Conservation (phyloP, 148 eudicot genomes). For the Rhododendron griersonianum region DNA sequence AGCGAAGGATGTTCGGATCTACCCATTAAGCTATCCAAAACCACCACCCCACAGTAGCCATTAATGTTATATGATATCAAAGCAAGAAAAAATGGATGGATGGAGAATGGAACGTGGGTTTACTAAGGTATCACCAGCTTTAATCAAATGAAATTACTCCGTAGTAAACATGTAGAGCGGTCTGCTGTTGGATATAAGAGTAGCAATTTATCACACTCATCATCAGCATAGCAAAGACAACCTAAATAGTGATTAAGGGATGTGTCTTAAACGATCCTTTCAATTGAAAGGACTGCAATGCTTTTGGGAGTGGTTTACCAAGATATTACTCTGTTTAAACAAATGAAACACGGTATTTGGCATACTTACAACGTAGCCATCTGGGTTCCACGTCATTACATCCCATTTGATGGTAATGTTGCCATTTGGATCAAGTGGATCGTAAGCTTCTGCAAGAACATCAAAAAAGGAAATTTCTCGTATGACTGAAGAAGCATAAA, state of each 20-base stretch:
- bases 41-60: not conserved
- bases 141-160: not conserved
- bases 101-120: not conserved
- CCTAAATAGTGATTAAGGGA: not conserved
- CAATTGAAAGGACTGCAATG: not conserved
- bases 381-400: constrained; percentile 52
- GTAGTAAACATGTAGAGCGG: not conserved
- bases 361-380: constrained; percentile 65
- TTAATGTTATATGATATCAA: not conserved
- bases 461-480: not conserved
- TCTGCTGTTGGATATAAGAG: not conserved
- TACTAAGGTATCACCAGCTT: not conserved
- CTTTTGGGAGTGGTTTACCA: not conserved
- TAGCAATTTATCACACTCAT: not conserved
- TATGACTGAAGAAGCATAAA: not conserved
- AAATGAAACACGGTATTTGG: not conserved
- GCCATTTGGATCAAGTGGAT: constrained; percentile 69
- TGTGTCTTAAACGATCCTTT: not conserved
- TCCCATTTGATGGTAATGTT: constrained; percentile 77
- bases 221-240: not conserved
- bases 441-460: constrained; percentile 47
- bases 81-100: not conserved
- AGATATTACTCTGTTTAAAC: not conserved
- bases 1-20: not conserved
- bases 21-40: not conserved